A percentile compares a stretch with the other conserved stretches of the same genome.
Conservation (phyloP, 1,139 yeast genomes). For the Sugiyamaella xylanicola region DNA sequence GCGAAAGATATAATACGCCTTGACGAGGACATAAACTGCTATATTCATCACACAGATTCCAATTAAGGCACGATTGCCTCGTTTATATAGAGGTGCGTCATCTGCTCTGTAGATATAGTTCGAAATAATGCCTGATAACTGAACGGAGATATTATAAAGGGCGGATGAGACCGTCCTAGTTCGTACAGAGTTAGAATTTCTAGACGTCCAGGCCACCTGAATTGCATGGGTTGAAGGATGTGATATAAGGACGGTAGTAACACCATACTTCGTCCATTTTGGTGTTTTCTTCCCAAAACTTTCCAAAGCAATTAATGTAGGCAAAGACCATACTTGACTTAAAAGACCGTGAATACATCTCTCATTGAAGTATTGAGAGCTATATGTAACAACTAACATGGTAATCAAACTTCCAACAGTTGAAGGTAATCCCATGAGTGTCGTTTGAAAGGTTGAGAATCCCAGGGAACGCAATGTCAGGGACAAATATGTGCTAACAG, state of each 20-base stretch:
- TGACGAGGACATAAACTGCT: conserved; percentile 29
- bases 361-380: conserved; percentile 47
- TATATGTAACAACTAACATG: conserved; percentile 47
- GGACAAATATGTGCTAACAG: conserved; percentile 53
- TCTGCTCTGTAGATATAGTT: conserved; percentile 58
- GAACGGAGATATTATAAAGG: conserved; percentile 62
- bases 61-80: conserved; percentile 55
- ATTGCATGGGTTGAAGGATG: conserved; percentile 54
- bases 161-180: conserved; percentile 64
- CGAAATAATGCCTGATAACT: conserved; percentile 54
- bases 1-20: conserved; percentile 49
- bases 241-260: conserved; percentile 50
- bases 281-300: conserved; percentile 51
- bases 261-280: conserved; percentile 45
- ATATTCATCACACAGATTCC: conserved; percentile 43
- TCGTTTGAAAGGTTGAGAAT: conserved; percentile 56
- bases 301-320: conserved; percentile 51
- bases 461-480: conserved; percentile 55
- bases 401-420: conserved; percentile 46
- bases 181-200: conserved; percentile 61
- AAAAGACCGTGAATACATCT: conserved; percentile 43
- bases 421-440: conserved; percentile 56
- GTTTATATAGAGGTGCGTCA: conserved; percentile 60
- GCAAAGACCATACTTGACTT: conserved; percentile 46
- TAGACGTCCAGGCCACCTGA: conserved; percentile 61